phyloP scores from a whole-genome alignment of 768 basidiomycete genomes.

The Pholiota molesta region DNA sequence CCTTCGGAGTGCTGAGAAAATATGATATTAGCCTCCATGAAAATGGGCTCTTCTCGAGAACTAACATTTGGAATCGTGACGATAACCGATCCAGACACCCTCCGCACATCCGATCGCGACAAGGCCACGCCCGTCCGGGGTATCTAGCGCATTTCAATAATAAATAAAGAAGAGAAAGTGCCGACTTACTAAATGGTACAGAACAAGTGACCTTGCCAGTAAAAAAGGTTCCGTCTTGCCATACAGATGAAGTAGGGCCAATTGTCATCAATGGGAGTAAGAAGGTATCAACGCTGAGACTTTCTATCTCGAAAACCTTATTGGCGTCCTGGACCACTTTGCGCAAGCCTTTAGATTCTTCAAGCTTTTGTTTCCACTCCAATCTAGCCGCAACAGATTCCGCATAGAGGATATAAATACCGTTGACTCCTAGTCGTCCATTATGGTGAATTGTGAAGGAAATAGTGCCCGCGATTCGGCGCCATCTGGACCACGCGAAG shows the following conservation, averaged over 20 bases:
- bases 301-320: constrained; percentile 94
- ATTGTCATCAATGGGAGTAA: constrained; percentile 63
- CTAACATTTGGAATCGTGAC: constrained; percentile 84
- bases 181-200: constrained; percentile 78
- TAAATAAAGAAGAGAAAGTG: background rate
- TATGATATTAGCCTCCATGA: background rate
- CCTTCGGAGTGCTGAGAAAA: constrained; percentile 73
- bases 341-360: constrained; percentile 85
- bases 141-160: constrained; percentile 64
- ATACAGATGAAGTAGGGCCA: constrained; percentile 50
- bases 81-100: constrained; percentile 94
- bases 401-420: constrained; percentile 81
- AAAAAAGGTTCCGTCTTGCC: constrained; percentile 71
- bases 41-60: background rate
- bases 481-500: constrained; percentile 27
- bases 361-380: constrained; percentile 92
- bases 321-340: constrained; percentile 90
- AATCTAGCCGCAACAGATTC: constrained; percentile 69
- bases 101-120: constrained; percentile 91
- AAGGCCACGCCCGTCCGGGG: constrained; percentile 77
- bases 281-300: constrained; percentile 88
- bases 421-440: constrained; percentile 70
- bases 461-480: constrained; percentile 76
- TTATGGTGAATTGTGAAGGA: constrained; percentile 86
- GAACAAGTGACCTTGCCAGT: constrained; percentile 93